These are phyloP conservation scores for Pseudogymnoascus sp. DNA, from an alignment of 2,329 filamentous ascomycete genomes.

Conservation along the genomic window DNA sequence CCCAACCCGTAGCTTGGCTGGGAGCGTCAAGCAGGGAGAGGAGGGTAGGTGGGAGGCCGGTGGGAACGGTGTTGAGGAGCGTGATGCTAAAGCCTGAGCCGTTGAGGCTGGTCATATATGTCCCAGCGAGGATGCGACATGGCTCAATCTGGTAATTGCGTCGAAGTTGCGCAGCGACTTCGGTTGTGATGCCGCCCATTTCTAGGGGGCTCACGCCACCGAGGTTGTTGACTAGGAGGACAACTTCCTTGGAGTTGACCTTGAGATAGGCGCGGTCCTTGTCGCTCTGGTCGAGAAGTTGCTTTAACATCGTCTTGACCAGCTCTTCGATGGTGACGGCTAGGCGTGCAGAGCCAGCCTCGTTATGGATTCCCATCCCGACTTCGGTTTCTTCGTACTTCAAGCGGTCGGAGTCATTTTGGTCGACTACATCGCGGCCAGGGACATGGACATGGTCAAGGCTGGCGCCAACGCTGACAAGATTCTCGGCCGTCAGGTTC, in stretches of 20 bases:
- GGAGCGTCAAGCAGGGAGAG: conserved; percentile 61
- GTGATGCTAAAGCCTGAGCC: conserved; percentile 65
- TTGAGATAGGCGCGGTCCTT: conserved; percentile 56
- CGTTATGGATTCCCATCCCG: conserved; percentile 69
- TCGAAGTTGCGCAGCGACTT: conserved; percentile 55
- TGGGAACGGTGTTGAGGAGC: conserved; percentile 54
- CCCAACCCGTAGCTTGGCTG: conserved; percentile 61
- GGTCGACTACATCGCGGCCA: conserved; percentile 53
- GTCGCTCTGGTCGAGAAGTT: conserved; percentile 56
- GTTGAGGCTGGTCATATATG: conserved; percentile 67
- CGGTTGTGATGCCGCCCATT: conserved; percentile 59
- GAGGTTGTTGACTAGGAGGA: conserved; percentile 62
- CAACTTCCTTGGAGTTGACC: conserved; percentile 52
- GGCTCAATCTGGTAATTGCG: conserved; percentile 53
- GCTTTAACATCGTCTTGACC: conserved; percentile 55
- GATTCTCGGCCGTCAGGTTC: conserved; percentile 62
- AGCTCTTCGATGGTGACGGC: conserved; percentile 42
- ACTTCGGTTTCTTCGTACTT: conserved; percentile 52
- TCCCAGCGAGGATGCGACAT: conserved; percentile 54
- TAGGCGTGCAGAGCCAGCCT: conserved; percentile 46
- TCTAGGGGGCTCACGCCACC: conserved; percentile 62
- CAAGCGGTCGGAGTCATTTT: conserved; percentile 49
- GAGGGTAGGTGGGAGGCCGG: conserved; percentile 40
- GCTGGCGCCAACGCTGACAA: conserved; percentile 79
- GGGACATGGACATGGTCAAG: conserved; percentile 91